Conservation (phyloP, 495 filamentous ascomycete genomes). For the Echria macrotheca region DNA sequence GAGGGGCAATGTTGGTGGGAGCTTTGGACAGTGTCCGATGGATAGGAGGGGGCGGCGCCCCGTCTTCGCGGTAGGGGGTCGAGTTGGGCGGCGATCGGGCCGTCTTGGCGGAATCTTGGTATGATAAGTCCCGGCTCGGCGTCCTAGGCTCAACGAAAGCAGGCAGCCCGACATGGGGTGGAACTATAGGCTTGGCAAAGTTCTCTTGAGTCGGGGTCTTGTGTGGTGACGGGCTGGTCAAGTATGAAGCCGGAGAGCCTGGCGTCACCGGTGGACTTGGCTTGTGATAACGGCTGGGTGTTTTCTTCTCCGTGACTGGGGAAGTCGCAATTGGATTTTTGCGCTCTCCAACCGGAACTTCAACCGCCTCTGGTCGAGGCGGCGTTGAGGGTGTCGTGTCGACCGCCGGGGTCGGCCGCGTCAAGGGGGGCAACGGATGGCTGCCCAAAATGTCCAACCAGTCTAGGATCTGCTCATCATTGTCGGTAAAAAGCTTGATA, state of each 20-base stretch:
- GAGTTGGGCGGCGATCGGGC: slow-evolving; percentile 41
- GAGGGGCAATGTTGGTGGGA: slow-evolving; percentile 42
- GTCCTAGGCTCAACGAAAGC: slow-evolving; percentile 1
- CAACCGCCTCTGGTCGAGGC: slow-evolving; percentile 51
- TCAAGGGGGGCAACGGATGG: slow-evolving; percentile 65
- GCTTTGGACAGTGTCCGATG: slow-evolving; percentile 44
- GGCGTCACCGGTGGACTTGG: slow-evolving; percentile 20
- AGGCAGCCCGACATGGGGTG: neutral
- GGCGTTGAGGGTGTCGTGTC: slow-evolving; percentile 30
- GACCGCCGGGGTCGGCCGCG: slow-evolving; percentile 30
- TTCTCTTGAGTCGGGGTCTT: slow-evolving; percentile 27
- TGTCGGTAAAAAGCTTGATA: slow-evolving; percentile 61
- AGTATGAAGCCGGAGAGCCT: slow-evolving; percentile 8
- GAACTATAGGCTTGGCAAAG: slow-evolving; percentile 15
- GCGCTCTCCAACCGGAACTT: slow-evolving; percentile 72
- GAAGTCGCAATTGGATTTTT: slow-evolving; percentile 26
- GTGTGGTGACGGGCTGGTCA: slow-evolving; percentile 16
- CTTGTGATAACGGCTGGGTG: slow-evolving; percentile 24
- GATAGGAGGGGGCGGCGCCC: slow-evolving; percentile 46
- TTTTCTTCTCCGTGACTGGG: slow-evolving; percentile 16
- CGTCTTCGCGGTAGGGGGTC: slow-evolving; percentile 35
- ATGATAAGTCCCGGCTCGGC: slow-evolving; percentile 16
- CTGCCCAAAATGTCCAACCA: slow-evolving; percentile 83
- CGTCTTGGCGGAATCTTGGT: slow-evolving; percentile 32
- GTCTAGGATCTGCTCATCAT: slow-evolving; percentile 69